phyloP scores from a whole-genome alignment of 306 rosid genomes.

The Lagenaria siceraria region DNA sequence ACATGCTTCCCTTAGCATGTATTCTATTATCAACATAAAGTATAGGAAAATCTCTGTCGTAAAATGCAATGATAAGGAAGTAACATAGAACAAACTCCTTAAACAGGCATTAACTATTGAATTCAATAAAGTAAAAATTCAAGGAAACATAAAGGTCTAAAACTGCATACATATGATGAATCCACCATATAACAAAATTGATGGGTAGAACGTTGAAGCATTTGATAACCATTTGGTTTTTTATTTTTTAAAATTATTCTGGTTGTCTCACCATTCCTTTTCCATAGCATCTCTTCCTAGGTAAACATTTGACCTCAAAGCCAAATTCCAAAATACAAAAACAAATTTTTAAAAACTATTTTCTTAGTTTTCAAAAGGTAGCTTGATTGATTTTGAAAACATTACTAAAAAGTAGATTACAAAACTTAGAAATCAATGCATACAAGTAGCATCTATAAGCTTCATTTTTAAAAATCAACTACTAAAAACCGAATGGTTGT shows the following conservation, averaged over 20 bases:
- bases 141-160: not conserved
- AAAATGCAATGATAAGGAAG: not conserved
- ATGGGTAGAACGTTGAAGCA: not conserved
- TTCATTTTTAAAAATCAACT: not conserved
- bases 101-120: slow-evolving; percentile 27
- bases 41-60: not conserved
- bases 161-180: not conserved
- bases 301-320: not conserved
- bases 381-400: too few relatives aligned
- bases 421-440: too few relatives aligned
- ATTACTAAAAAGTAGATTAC: too few relatives aligned
- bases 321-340: not conserved
- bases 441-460: not conserved
- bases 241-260: too few relatives aligned
- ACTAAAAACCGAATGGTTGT: not conserved
- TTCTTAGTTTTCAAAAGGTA: too few relatives aligned
- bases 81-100: slow-evolving; percentile 56
- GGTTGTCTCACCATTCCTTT: too few relatives aligned
- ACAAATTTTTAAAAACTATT: too few relatives aligned
- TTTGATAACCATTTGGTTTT: not conserved
- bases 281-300: too few relatives aligned
- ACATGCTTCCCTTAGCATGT: not conserved
- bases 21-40: not conserved
- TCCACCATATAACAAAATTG: not conserved
- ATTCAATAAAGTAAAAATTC: not conserved